phyloP scores from a whole-genome alignment of 768 basidiomycete genomes.

The Lentinus tigrinus region DNA sequence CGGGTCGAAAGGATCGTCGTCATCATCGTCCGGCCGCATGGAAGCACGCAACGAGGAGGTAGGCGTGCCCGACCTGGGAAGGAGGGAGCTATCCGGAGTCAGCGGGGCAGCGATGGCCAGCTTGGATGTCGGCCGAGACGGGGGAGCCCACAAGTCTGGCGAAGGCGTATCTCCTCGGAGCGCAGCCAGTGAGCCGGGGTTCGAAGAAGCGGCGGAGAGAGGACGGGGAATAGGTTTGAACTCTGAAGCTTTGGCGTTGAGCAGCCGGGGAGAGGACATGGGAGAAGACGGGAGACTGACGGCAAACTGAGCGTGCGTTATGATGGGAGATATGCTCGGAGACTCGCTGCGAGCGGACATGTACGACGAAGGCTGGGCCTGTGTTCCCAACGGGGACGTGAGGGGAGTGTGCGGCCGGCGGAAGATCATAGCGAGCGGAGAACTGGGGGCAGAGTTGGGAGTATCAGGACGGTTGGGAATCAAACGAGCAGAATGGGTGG shows the following conservation, averaged over 20 bases:
- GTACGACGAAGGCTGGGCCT: slow-evolving; percentile 51
- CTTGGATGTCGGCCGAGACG: slow-evolving; percentile 71
- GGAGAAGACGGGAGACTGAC: slow-evolving; percentile 84
- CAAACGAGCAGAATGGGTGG: slow-evolving; percentile 66
- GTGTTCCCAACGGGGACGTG: slow-evolving; percentile 68
- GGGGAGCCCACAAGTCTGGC: slow-evolving; percentile 87
- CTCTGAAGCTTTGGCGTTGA: slow-evolving; percentile 88
- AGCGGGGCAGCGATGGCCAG: slow-evolving; percentile 91
- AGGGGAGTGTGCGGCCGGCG: slow-evolving; percentile 79
- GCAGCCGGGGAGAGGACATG: slow-evolving; percentile 76
- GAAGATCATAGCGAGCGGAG: slow-evolving; percentile 73
- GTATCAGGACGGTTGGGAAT: slow-evolving; percentile 69
- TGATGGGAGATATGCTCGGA: slow-evolving; percentile 68
- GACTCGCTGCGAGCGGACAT: slow-evolving; percentile 52
- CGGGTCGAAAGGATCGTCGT: slow-evolving; percentile 83
- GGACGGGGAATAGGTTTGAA: slow-evolving; percentile 85
- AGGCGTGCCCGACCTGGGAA: slow-evolving; percentile 60
- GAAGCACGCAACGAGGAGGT: slow-evolving; percentile 69
- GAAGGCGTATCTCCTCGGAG: slow-evolving; percentile 78
- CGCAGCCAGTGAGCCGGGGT: slow-evolving; percentile 49
- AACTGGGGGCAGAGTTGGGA: slow-evolving; percentile 70
- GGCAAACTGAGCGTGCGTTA: slow-evolving; percentile 68
- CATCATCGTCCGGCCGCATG: slow-evolving; percentile 54
- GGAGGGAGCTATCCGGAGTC: slow-evolving; percentile 62
- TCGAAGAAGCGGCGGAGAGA: slow-evolving; percentile 69